These are phyloP conservation scores for Vigna trinervia DNA, from an alignment of 306 rosid species.

Conservation along the genomic window DNA sequence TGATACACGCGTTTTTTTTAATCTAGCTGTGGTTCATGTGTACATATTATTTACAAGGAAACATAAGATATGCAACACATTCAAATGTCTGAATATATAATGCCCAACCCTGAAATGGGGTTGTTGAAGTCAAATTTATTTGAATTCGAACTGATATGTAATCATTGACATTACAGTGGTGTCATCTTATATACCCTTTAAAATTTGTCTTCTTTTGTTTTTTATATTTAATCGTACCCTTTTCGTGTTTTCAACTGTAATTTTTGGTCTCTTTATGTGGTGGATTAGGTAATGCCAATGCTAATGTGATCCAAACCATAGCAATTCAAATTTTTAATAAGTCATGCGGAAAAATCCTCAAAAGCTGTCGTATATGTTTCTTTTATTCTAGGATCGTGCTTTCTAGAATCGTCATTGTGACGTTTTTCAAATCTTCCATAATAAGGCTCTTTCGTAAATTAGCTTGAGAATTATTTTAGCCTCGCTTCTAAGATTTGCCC, in stretches of 20 bases:
- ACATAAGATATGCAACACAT: not conserved
- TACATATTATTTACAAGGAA: not conserved
- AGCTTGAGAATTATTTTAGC: not conserved
- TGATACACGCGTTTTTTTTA: not conserved
- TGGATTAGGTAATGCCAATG: conserved; percentile 23
- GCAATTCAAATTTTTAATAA: not conserved
- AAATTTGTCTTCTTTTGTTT: too few species aligned
- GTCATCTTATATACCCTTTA: not conserved
- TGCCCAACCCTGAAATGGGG: not conserved
- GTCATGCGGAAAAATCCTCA: not conserved
- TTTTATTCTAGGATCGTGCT: conserved; percentile 4
- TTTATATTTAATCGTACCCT: not conserved
- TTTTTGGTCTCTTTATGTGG: not conserved
- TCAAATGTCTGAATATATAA: not conserved
- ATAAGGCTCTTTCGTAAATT: not conserved
- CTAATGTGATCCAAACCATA: not conserved
- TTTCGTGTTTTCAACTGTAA: not conserved
- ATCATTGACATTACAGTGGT: not conserved
- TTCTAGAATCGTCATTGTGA: not conserved
- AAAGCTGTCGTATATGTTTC: not conserved
- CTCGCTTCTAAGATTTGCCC: not conserved
- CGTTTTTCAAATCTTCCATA: not conserved
- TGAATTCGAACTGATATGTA: not conserved
- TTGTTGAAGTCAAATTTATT: not conserved
- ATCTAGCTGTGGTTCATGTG: not conserved